Conservation (phyloP, 768 basidiomycete genomes). For the Suillus hirtellus region DNA sequence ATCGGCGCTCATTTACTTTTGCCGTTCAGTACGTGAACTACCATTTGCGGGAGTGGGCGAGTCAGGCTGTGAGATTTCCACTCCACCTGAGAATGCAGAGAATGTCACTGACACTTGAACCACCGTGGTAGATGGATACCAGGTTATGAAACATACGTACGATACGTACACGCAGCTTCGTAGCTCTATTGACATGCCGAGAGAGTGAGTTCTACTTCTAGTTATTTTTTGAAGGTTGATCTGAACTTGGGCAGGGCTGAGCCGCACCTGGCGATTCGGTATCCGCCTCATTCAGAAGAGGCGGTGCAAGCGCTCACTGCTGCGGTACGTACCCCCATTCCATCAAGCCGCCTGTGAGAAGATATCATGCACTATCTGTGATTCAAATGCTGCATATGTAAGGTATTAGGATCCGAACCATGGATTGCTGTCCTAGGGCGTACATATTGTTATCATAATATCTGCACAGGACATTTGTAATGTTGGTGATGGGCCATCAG, state of each 20-base stretch:
- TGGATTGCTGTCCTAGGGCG: neutral
- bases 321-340: constrained; percentile 16
- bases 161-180: constrained; percentile 55
- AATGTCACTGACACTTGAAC: neutral
- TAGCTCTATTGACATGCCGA: constrained; percentile 53
- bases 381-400: neutral
- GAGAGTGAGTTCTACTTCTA: constrained; percentile 42
- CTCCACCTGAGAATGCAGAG: neutral
- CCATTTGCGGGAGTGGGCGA: constrained; percentile 60
- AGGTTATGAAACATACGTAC: constrained; percentile 53
- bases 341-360: constrained; percentile 14
- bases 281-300: constrained; percentile 25
- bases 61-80: constrained; percentile 55
- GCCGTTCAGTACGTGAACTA: constrained; percentile 36
- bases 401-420: neutral
- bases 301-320: constrained; percentile 18
- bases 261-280: constrained; percentile 20
- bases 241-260: constrained; percentile 22
- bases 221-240: constrained; percentile 11
- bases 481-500: too few species aligned
- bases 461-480: neutral
- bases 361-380: neutral
- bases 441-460: neutral
- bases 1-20: constrained; percentile 4
- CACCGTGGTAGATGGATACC: constrained; percentile 48